Base-by-base conservation (phyloP, 2,329 filamentous ascomycete species). In the Cladosporium colombiae region DNA sequence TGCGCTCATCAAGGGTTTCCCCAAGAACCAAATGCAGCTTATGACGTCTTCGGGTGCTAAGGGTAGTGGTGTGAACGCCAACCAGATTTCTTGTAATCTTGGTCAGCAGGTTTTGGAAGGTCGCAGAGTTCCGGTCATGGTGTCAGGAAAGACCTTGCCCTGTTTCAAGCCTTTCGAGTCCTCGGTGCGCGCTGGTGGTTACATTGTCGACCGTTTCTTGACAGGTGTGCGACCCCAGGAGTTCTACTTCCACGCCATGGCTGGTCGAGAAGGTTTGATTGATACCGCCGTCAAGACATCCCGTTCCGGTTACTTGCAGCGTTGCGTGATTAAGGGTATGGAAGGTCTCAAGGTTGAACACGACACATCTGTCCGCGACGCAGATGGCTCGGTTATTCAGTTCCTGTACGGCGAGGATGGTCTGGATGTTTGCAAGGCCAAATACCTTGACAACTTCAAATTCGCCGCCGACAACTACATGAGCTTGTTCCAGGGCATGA, bases 161-260 rank as follows among this genome's bases (percentile, higher is more conserved):
- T 97, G 93, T 74, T 99, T 98, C 81, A 91, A 88, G 74, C 91
- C 93, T 0, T 98, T 91, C 74, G 95, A 99, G 72, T 94, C 93
- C 0, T 88, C 93, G 70, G 86, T 96, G 7, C 86, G 93, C 71
- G 95, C 95, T 61, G 93, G 93, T 73, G 95, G 95, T 21, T 99
- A 96, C 79, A 91, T 99, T 70, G 91, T 91, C 59, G 92, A 96
- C 75, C 92, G 95, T 77, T 99, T 99, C 86, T 90, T 99, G 84
- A 99, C 96, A 27, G 95, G 95, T 67, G 95, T 99, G 68, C 89
- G 94, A 64, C 95, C 95, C 5, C 95, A 99, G 75, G 96, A 99
- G 77, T 99, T 97, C 78, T 99, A 94, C 78, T 99, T 99, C 83
- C 95, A 99, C 86, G 93, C 96, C 79, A 99, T 99, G 96, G 95